These are phyloP conservation scores for Linum usitatissimum DNA, from an alignment of 345 rosid genomes.

Conservation along the genomic window DNA sequence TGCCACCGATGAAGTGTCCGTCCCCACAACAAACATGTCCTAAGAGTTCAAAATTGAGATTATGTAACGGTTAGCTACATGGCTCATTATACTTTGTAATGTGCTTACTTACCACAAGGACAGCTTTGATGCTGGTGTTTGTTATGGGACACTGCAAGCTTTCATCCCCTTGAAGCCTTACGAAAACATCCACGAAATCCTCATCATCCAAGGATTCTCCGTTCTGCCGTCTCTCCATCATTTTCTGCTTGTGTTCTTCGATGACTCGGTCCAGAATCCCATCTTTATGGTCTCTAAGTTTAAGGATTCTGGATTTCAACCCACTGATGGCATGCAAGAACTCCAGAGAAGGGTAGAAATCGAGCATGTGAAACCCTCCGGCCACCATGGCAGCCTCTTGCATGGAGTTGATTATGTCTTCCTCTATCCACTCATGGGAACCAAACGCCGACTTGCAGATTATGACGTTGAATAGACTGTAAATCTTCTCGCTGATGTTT, in stretches of 20 bases:
- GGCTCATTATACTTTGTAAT: too few species aligned
- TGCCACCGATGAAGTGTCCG: constrained; percentile 12
- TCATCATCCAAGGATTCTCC: neutral
- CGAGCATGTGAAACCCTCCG: constrained; percentile 12
- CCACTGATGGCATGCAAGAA: constrained; percentile 8
- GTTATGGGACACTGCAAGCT: constrained; percentile 12
- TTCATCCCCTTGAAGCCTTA: constrained; percentile 9
- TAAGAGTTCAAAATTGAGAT: too few species aligned
- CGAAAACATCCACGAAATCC: constrained; percentile 11
- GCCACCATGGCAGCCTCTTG: neutral
- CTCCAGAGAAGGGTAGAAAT: constrained; percentile 9
- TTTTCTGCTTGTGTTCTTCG: constrained; percentile 2
- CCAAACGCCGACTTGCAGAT: constrained; percentile 14
- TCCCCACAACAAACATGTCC: constrained; percentile 13
- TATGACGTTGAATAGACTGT: constrained; percentile 1
- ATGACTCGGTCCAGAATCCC: constrained; percentile 1
- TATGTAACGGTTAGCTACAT: too few species aligned
- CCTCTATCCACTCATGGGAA: constrained; percentile 1
- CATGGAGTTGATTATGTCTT: neutral
- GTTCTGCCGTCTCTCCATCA: neutral
- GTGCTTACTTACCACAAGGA: constrained; percentile 4
- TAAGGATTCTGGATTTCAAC: neutral
- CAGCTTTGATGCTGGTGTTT: constrained; percentile 6
- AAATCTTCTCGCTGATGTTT: constrained; percentile 1
- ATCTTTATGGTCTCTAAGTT: neutral